Percentiles rank a stretch among this genome's conserved stretches.
Conservation (phyloP, 164 flowering plant genomes). For the Piper longum region DNA sequence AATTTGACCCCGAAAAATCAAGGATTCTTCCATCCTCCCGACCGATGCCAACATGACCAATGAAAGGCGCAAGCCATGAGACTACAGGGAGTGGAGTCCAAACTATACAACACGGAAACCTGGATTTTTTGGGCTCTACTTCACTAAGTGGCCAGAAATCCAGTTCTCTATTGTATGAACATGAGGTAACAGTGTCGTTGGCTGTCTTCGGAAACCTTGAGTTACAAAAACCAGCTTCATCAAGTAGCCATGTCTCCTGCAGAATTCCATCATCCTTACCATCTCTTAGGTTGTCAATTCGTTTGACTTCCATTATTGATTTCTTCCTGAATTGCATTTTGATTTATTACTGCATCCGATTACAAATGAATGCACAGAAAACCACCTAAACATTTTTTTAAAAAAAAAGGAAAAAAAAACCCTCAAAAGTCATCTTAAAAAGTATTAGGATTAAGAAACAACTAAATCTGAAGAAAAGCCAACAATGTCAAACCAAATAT, state of each 20-base stretch:
- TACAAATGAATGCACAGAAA: too few relatives aligned
- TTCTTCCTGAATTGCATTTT: slow-evolving; percentile 10
- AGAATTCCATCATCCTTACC: background rate
- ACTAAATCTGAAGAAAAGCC: too few relatives aligned
- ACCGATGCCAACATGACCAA: slow-evolving; percentile 95
- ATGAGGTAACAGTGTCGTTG: slow-evolving; percentile 19
- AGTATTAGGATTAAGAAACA: too few relatives aligned
- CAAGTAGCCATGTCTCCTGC: background rate
- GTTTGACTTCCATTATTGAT: slow-evolving; percentile 28
- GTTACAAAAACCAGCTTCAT: background rate
- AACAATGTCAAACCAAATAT: too few relatives aligned
- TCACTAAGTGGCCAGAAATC: slow-evolving; percentile 67
- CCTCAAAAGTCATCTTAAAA: too few relatives aligned
- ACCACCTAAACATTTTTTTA: too few relatives aligned
- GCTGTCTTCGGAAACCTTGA: slow-evolving; percentile 6
- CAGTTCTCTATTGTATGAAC: slow-evolving; percentile 17
- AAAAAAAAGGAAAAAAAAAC: too few relatives aligned
- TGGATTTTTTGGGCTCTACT: slow-evolving; percentile 53
- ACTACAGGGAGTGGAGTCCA: slow-evolving; percentile 97
- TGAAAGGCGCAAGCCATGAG: slow-evolving; percentile 95
- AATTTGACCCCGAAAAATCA: slow-evolving; percentile 76
- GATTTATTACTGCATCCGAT: too few relatives aligned
- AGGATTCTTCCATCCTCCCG: slow-evolving; percentile 71
- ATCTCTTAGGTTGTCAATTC: background rate
- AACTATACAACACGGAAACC: slow-evolving; percentile 83